phyloP scores from a whole-genome alignment of 1,284 basidiomycete species.

The Cyathus olla region DNA sequence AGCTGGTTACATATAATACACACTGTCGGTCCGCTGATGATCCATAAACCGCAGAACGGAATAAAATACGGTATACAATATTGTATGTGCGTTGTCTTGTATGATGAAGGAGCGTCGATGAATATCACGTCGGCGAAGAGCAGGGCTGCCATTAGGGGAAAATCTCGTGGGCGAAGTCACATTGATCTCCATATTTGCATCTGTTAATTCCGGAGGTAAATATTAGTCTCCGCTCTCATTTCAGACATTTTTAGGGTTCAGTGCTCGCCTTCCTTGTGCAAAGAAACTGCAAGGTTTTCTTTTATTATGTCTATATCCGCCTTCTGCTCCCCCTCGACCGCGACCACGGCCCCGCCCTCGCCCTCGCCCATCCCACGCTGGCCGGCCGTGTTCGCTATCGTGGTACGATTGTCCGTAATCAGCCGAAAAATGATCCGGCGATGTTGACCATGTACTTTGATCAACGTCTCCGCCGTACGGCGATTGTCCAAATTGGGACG shows the following conservation, averaged over 20 bases:
- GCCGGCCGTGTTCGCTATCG: slow-evolving; percentile 56
- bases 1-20: too few species aligned
- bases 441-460: slow-evolving; percentile 28
- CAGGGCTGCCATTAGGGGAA: slow-evolving; percentile 11
- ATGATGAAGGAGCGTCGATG: too few species aligned
- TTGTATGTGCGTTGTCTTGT: too few species aligned
- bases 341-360: slow-evolving; percentile 52
- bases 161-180: slow-evolving; percentile 81
- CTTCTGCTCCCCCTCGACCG: slow-evolving; percentile 59
- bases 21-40: too few species aligned
- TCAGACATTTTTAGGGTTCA: slow-evolving; percentile 47
- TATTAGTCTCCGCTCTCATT: slow-evolving; percentile 61
- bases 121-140: neutral
- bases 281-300: slow-evolving; percentile 89
- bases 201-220: slow-evolving; percentile 63
- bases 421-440: slow-evolving; percentile 36
- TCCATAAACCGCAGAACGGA: too few species aligned
- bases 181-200: slow-evolving; percentile 88
- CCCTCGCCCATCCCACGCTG: slow-evolving; percentile 53
- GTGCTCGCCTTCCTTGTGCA: slow-evolving; percentile 89
- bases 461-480: slow-evolving; percentile 35
- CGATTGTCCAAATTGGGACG: slow-evolving; percentile 17
- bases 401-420: slow-evolving; percentile 53
- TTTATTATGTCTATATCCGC: slow-evolving; percentile 80
- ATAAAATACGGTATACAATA: too few species aligned